A percentile compares a stretch with the other conserved stretches of the same genome.
These are phyloP conservation scores for Neurospora sp. DNA, from an alignment of 2,329 filamentous ascomycete genomes.

Conservation along the genomic window DNA sequence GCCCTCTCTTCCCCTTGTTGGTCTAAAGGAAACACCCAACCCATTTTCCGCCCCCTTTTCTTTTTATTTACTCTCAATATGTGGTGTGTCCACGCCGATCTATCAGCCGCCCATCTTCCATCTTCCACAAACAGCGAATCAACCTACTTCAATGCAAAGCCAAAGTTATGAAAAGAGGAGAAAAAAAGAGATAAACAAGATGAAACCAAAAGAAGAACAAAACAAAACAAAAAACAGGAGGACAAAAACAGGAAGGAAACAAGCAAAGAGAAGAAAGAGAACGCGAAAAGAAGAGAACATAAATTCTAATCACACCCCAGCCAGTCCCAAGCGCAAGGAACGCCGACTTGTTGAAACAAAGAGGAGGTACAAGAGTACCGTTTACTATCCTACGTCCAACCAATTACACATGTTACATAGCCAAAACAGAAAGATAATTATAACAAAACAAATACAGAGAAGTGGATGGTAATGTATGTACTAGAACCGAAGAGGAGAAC, in stretches of 20 bases:
- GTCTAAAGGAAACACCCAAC: background rate
- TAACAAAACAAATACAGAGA: no score
- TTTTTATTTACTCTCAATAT: background rate
- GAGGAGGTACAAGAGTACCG: no score
- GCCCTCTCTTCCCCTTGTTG: background rate
- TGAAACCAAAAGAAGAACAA: background rate
- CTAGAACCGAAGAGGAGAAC: no score
- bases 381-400: no score
- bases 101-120: background rate
- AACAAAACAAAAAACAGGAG: background rate
- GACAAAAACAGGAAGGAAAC: background rate
- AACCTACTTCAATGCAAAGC: background rate
- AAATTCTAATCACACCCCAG: background rate
- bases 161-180: background rate
- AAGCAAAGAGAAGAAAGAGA: constrained; percentile 16
- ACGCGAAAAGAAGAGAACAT: constrained; percentile 4
- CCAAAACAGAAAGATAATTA: no score
- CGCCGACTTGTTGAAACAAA: no score
- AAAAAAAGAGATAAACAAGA: background rate
- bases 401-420: no score
- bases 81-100: background rate
- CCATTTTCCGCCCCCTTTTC: background rate
- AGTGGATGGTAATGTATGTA: no score
- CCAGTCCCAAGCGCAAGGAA: background rate
- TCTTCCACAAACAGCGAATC: background rate